Base-by-base conservation (phyloP, 1,284 basidiomycete genomes). In the Gymnopus androsaceus region DNA sequence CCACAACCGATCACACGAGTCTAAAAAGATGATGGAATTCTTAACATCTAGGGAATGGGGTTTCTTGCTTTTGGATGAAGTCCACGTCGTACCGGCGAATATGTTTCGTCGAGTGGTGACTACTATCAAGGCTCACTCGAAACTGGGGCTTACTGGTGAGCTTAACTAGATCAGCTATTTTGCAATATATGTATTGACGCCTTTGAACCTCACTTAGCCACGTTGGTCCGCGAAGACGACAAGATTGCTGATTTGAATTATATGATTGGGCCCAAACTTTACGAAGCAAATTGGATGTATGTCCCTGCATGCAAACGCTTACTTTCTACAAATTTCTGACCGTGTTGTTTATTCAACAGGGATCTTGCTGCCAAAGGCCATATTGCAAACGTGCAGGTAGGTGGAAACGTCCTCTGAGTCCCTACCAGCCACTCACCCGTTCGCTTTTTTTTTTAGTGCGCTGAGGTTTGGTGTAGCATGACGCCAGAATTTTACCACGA, bases 381-480 rank as follows among this genome's bases (percentile, higher is more conserved):
- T 72, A 99, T 99, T 68, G 97, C 97, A 4, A 99, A 97, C 64
- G 97, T 99, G 19, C 97, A 98, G 83, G 92, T 92, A 70, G 61
- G 33, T 55, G 51, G 8, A 23, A 23, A 49, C 36, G 34, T 17
- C 19, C 36, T 37, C 48, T 3, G 21, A 42, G 45, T 12, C 41
- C 12, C 27, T 23, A 11, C 51, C 28, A 54, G 58, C 57, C 33
- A 62, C 14, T 46, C 28, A 46, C 44, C 9, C 14, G 31, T 48
- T 21, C 12, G 21, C 34, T 40, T 31, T 12, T 17, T 25, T 23
- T 17, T 14, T 28, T 54, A 95, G 90, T 98, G 95, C 71, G 97
- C 97, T 14, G 97, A 99, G 75, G 97, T 99, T 5, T 99, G 97
- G 97, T 99, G 97, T 69, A 94, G 95, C 8, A 99, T 99, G 97